Evolutionary conservation across 1,284 basidiomycete genomes (phyloP).

Genomic region (Tetrapyrgos nigripes): DNA sequence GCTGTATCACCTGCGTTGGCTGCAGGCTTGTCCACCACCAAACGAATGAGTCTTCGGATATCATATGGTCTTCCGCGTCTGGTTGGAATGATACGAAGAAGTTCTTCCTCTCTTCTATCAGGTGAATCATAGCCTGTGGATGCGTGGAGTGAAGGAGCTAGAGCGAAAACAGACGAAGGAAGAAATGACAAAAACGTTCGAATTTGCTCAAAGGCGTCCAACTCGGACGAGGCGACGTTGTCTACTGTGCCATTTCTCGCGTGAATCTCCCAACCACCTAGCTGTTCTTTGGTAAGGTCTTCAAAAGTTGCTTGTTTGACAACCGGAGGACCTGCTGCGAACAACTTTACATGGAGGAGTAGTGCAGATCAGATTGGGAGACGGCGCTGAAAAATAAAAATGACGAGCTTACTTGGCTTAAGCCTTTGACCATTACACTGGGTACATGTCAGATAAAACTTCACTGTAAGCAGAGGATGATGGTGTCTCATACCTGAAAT

Average conservation of each 20-base stretch:
- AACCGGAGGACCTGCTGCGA: slow-evolving; percentile 48
- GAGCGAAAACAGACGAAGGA: slow-evolving; percentile 43
- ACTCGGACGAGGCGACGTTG: slow-evolving; percentile 45
- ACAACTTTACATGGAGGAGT: slow-evolving; percentile 31
- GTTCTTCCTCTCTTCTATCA: slow-evolving; percentile 40
- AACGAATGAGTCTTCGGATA: slow-evolving; percentile 39
- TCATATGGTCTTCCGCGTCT: slow-evolving; percentile 44
- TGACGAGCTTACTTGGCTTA: slow-evolving; percentile 32
- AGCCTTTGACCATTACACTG: slow-evolving; percentile 43
- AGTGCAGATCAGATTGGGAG: slow-evolving; percentile 21
- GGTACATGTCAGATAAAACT: not conserved
- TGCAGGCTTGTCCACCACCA: slow-evolving; percentile 39
- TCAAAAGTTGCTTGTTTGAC: slow-evolving; percentile 50
- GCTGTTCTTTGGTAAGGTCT: slow-evolving; percentile 46
- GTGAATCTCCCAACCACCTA: slow-evolving; percentile 50
- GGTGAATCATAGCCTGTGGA: slow-evolving; percentile 31
- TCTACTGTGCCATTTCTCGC: slow-evolving; percentile 47
- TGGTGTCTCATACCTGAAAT: slow-evolving; percentile 32
- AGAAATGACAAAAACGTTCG: slow-evolving; percentile 46
- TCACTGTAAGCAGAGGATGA: not conserved
- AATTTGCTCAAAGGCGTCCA: slow-evolving; percentile 46
- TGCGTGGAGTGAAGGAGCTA: slow-evolving; percentile 35
- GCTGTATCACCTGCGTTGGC: slow-evolving; percentile 27
- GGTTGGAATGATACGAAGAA: slow-evolving; percentile 45
- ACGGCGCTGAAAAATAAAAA: slow-evolving; percentile 12